Evolutionary conservation across 176 grass and related monocot species (phyloP).

Genomic region (Sorghum bicolor): DNA sequence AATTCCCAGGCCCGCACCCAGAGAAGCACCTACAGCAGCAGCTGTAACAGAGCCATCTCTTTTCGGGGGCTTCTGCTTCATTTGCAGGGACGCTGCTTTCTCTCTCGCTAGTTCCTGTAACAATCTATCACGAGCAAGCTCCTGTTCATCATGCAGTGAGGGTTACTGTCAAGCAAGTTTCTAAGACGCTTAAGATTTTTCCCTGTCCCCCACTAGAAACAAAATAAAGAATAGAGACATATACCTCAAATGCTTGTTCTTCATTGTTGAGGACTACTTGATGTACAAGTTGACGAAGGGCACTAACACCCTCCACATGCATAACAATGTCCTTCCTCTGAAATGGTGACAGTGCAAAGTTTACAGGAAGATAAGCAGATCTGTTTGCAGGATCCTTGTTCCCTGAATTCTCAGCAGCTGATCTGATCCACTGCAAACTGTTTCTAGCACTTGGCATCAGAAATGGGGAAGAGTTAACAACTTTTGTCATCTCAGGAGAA

Average conservation of each 20-base stretch:
- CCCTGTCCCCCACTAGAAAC: background rate
- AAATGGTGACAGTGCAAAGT: slow-evolving; percentile 51
- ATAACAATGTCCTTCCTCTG: slow-evolving; percentile 68
- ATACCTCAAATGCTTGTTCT: slow-evolving; percentile 79
- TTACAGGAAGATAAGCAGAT: slow-evolving; percentile 40
- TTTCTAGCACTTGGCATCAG: slow-evolving; percentile 54
- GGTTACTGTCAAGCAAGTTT: background rate
- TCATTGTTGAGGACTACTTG: slow-evolving; percentile 53
- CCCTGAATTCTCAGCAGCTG: slow-evolving; percentile 9
- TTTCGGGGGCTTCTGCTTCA: slow-evolving; percentile 40
- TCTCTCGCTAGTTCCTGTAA: slow-evolving; percentile 59
- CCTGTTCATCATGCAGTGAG: slow-evolving; percentile 37
- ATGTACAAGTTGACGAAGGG: slow-evolving; percentile 67
- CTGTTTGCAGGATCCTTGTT: slow-evolving; percentile 35
- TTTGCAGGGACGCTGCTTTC: slow-evolving; percentile 39
- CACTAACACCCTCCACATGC: slow-evolving; percentile 70
- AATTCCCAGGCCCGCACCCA: slow-evolving; percentile 83
- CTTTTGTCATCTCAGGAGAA: slow-evolving; percentile 59
- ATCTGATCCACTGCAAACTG: slow-evolving; percentile 30
- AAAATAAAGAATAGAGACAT: slow-evolving; percentile 7
- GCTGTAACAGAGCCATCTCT: slow-evolving; percentile 73
- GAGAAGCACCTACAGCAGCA: slow-evolving; percentile 86
- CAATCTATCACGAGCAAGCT: slow-evolving; percentile 65
- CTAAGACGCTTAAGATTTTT: background rate
- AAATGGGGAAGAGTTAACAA: slow-evolving; percentile 80